A percentile compares a stretch with the other conserved stretches of the same genome.
phyloP scores from a whole-genome alignment of 192 early-diverging fungal species.

The Coemansia reversa region DNA sequence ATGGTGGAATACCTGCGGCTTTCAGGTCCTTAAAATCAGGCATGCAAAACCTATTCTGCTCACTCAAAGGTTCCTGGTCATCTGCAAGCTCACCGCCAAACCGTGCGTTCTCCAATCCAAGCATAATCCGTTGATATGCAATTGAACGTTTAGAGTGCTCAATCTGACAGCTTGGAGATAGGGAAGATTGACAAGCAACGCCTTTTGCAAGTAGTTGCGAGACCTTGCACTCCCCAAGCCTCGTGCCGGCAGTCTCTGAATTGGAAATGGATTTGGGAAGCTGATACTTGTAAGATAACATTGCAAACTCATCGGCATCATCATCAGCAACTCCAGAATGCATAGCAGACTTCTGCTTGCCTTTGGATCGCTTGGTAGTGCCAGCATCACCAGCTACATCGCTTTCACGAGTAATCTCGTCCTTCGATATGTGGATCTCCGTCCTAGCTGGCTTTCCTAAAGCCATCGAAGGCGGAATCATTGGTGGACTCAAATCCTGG shows the following conservation, averaged over 20 bases:
- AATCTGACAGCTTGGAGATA: constrained; percentile 23
- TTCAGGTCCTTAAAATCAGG: constrained; percentile 2
- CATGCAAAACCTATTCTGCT: constrained; percentile 7
- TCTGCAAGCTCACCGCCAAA: constrained; percentile 14
- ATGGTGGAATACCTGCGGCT: neutral
- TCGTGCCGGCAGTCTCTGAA: neutral
- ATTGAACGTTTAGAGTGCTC: constrained; percentile 26
- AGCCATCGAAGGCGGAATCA: constrained; percentile 41
- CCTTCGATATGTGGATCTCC: constrained; percentile 33
- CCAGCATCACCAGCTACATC: neutral
- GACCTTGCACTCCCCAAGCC: constrained; percentile 8
- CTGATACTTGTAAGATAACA: constrained; percentile 37
- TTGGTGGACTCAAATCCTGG: constrained; percentile 46
- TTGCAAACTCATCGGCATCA: constrained; percentile 24
- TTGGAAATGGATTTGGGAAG: neutral
- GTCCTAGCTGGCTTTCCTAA: constrained; percentile 22
- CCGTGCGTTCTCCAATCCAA: constrained; percentile 37
- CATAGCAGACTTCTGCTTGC: neutral
- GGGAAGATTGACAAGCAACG: constrained; percentile 38
- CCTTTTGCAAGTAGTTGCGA: constrained; percentile 30
- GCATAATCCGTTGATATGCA: constrained; percentile 35
- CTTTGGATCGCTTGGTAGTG: constrained; percentile 5
- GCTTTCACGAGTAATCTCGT: constrained; percentile 16
- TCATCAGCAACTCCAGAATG: constrained; percentile 18
- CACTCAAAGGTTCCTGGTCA: neutral